A percentile compares a stretch with the other conserved stretches of the same genome.
Evolutionary conservation across 2,329 filamentous ascomycete genomes (phyloP).

Genomic region (Monilinia aucupariae): DNA sequence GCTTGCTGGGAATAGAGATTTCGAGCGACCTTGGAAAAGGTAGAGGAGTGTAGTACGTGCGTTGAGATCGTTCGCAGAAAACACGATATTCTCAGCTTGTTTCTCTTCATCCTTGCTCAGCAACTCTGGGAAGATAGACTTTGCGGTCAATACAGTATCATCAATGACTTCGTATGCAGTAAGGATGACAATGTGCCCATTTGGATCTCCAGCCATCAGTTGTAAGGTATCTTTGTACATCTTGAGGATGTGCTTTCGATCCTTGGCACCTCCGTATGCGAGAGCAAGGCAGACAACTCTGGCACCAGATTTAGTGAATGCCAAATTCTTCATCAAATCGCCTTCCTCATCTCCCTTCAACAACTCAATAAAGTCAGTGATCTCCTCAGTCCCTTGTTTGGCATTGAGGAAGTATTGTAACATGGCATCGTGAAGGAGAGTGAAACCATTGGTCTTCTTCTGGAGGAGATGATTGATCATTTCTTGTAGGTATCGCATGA

Average conservation of each 20-base stretch:
- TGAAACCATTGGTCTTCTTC: conserved; percentile 95
- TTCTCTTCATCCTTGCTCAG: conserved; percentile 64
- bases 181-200: conserved; percentile 77
- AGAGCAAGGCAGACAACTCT: conserved; percentile 75
- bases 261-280: conserved; percentile 83
- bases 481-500: conserved; percentile 78
- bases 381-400: conserved; percentile 71
- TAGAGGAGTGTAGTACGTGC: conserved; percentile 69
- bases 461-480: conserved; percentile 90
- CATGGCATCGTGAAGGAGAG: conserved; percentile 97
- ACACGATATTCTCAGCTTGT: conserved; percentile 58
- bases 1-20: conserved; percentile 54
- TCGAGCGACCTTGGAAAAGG: conserved; percentile 66
- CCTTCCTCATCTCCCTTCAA: conserved; percentile 88
- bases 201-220: conserved; percentile 71
- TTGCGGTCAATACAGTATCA: conserved; percentile 83
- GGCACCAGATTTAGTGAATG: conserved; percentile 86
- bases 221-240: conserved; percentile 87
- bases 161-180: conserved; percentile 88
- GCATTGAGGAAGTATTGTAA: conserved; percentile 87
- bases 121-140: conserved; percentile 82
- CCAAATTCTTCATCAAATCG: conserved; percentile 89
- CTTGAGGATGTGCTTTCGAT: conserved; percentile 82
- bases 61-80: conserved; percentile 59
- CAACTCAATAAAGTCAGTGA: conserved; percentile 81